Conservation (phyloP, 441 rosid genomes). For the Populus trichocarpa region DNA sequence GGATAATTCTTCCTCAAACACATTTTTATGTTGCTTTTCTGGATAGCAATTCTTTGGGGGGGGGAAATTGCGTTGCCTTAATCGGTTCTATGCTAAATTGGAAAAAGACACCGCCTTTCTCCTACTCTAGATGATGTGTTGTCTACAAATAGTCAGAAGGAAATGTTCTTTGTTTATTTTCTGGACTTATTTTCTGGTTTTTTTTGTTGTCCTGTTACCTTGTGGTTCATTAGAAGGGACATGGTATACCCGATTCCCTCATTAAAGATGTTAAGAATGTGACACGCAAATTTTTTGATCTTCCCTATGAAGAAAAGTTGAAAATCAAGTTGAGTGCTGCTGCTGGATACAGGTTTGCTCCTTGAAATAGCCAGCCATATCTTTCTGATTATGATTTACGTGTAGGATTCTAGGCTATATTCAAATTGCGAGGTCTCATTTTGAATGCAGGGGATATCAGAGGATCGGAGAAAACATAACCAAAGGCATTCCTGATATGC, state of each 20-base stretch:
- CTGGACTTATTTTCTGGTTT: not conserved
- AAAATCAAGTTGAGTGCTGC: constrained; percentile 73
- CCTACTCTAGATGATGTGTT: not conserved
- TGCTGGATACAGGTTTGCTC: constrained; percentile 71
- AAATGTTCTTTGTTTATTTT: not conserved
- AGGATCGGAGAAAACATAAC: constrained; percentile 83
- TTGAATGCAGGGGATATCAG: constrained; percentile 83
- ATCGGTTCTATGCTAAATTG: not conserved
- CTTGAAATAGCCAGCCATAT: not conserved
- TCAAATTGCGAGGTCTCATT: constrained; percentile 2
- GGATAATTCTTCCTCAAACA: not conserved
- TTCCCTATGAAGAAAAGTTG: constrained; percentile 66
- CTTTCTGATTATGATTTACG: not conserved
- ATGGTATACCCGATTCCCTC: constrained; percentile 66
- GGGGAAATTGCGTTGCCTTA: not conserved
- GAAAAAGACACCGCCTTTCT: not conserved
- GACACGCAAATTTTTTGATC: constrained; percentile 50
- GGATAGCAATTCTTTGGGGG: too few species aligned
- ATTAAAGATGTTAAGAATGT: constrained; percentile 51
- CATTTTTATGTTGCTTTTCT: not conserved
- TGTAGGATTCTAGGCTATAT: not conserved
- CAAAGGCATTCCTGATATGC: constrained; percentile 70
- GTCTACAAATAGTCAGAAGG: not conserved
- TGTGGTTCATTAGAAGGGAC: constrained; percentile 57
- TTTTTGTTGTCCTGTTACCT: not conserved